These are phyloP conservation scores for Solanum habrochaites DNA, from an alignment of 257 asterid species.

Conservation along the genomic window DNA sequence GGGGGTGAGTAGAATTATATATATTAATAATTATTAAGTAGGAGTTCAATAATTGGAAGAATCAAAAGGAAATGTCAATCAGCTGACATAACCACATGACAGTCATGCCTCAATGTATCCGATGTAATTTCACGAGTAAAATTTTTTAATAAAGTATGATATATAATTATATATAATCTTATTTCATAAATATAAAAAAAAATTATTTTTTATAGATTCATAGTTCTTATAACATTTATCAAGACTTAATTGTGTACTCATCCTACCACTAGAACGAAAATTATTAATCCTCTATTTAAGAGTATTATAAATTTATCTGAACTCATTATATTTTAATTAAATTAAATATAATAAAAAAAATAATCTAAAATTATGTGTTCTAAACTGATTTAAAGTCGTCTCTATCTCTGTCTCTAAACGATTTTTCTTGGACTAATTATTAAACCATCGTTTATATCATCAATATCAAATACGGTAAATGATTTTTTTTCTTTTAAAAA, in stretches of 20 bases:
- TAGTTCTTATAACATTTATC: background rate
- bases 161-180: background rate
- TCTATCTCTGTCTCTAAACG: background rate
- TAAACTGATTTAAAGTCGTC: background rate
- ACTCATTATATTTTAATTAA: background rate
- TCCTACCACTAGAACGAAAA: background rate
- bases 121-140: background rate
- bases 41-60: background rate
- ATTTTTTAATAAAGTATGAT: background rate
- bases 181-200: background rate
- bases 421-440: too few relatives aligned
- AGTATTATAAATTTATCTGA: background rate
- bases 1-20: background rate
- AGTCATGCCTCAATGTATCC: background rate
- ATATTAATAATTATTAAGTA: background rate
- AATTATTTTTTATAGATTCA: background rate
- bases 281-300: background rate
- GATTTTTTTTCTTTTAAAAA: too few relatives aligned
- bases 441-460: background rate
- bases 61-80: background rate
- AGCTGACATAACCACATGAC: conserved; percentile 6
- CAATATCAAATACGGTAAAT: background rate
- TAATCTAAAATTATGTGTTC: background rate
- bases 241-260: background rate
- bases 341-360: background rate